Percentiles rank a stretch among this genome's conserved stretches.
These are phyloP conservation scores for Bothriochloa decipiens DNA, from an alignment of 176 grass and related monocot genomes.

Conservation along the genomic window DNA sequence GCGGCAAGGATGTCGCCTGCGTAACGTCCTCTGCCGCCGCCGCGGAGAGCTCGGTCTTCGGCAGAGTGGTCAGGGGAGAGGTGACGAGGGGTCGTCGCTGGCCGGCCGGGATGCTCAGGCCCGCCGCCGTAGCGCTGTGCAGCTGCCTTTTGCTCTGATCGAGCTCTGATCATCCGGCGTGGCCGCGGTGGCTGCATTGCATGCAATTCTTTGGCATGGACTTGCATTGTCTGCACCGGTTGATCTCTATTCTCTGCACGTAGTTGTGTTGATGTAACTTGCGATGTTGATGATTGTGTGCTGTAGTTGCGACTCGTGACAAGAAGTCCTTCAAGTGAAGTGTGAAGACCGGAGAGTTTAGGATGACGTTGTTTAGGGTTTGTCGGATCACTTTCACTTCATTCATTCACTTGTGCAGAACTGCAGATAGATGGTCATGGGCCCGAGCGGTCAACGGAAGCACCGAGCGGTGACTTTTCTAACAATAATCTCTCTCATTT, in stretches of 20 bases:
- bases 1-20: neutral
- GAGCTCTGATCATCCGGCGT: neutral
- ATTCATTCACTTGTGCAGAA: neutral
- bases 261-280: conserved; percentile 25
- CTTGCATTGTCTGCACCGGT: neutral
- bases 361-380: neutral
- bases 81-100: neutral
- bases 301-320: neutral
- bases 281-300: conserved; percentile 12
- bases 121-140: conserved; percentile 34
- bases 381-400: neutral
- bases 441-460: conserved; percentile 38
- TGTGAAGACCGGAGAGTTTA: neutral
- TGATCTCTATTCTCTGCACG: conserved; percentile 25
- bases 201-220: neutral
- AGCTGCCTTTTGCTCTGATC: conserved; percentile 46
- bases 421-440: neutral
- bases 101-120: conserved; percentile 4
- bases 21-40: neutral
- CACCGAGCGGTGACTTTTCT: neutral
- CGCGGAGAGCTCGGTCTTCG: neutral
- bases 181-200: neutral
- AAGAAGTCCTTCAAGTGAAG: neutral
- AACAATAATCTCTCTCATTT: neutral
- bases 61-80: neutral